Evolutionary conservation across 768 basidiomycete genomes (phyloP).

Genomic region (Saitozyma podzolica): DNA sequence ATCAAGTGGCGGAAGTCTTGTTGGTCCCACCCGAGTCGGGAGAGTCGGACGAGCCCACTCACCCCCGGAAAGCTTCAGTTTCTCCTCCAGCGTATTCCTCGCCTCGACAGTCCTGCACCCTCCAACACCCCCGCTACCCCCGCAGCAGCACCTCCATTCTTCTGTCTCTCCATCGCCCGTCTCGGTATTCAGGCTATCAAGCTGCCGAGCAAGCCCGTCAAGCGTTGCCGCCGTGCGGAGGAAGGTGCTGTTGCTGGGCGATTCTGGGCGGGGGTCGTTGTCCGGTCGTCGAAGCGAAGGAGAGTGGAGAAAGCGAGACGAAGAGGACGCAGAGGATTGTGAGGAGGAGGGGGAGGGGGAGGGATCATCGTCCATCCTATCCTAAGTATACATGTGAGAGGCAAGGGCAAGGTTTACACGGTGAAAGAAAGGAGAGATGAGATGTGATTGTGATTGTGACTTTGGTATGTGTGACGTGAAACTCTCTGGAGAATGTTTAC

Average conservation of each 20-base stretch:
- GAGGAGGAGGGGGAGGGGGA: too few species aligned
- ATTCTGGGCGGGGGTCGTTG: background rate
- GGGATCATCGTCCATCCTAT: too few species aligned
- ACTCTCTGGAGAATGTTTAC: too few species aligned
- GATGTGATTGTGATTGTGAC: too few species aligned
- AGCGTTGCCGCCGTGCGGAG: conserved; percentile 43
- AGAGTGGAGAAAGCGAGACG: background rate
- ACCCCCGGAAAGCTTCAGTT: conserved; percentile 85
- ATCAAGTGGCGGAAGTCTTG: background rate
- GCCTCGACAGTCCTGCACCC: conserved; percentile 64
- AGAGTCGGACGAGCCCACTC: conserved; percentile 45
- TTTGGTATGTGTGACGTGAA: too few species aligned
- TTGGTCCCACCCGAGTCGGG: background rate
- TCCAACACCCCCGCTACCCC: conserved; percentile 63
- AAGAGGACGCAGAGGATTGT: too few species aligned
- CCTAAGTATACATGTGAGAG: too few species aligned
- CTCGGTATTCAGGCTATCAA: conserved; percentile 26
- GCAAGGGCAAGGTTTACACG: too few species aligned
- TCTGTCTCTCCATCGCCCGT: conserved; percentile 2
- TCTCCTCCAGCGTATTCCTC: conserved; percentile 71
- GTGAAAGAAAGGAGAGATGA: too few species aligned
- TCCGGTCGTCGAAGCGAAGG: background rate
- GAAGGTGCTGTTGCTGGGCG: conserved; percentile 13
- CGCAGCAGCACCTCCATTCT: conserved; percentile 56
- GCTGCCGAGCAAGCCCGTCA: conserved; percentile 40